A percentile compares a stretch with the other conserved stretches of the same genome.
phyloP scores from a whole-genome alignment of 1,139 yeast species.

The Wickerhamomyces sp. region DNA sequence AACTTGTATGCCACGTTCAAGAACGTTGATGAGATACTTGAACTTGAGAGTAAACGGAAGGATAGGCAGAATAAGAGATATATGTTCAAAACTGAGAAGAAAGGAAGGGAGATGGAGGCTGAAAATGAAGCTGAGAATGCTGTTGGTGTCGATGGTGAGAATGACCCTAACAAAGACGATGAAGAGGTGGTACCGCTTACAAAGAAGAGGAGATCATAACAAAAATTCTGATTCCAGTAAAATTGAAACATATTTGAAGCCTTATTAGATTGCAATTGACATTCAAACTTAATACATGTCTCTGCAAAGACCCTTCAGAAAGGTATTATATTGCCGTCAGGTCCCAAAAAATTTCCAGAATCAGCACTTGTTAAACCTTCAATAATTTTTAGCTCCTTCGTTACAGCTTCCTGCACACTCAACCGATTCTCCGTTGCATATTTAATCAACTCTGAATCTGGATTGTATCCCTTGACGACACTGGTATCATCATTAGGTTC shows the following conservation, averaged over 20 bases:
- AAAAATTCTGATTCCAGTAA: too few species aligned
- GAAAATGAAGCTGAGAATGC: constrained; percentile 1
- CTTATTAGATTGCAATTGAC: too few species aligned
- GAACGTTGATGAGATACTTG: background rate
- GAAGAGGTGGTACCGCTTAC: too few species aligned
- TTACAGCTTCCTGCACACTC: constrained; percentile 12
- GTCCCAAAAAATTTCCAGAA: constrained; percentile 16
- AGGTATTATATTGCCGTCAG: too few species aligned
- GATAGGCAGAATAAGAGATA: too few species aligned
- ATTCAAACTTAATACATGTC: too few species aligned
- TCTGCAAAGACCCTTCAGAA: too few species aligned
- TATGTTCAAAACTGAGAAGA: too few species aligned
- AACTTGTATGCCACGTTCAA: constrained; percentile 8
- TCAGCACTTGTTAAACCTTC: constrained; percentile 8
- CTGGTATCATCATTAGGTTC: constrained; percentile 26
- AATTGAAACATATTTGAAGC: too few species aligned
- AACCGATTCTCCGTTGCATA: constrained; percentile 10
- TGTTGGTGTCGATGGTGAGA: background rate
- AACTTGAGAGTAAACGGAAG: background rate
- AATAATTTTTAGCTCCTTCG: constrained; percentile 14
- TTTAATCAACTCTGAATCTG: constrained; percentile 11
- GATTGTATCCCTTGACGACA: constrained; percentile 7
- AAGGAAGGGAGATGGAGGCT: constrained; percentile 1
- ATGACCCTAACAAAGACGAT: background rate
- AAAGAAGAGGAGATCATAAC: too few species aligned